Evolutionary conservation across 1,284 basidiomycete genomes (phyloP).

Genomic region (Moesziomyces sp.): DNA sequence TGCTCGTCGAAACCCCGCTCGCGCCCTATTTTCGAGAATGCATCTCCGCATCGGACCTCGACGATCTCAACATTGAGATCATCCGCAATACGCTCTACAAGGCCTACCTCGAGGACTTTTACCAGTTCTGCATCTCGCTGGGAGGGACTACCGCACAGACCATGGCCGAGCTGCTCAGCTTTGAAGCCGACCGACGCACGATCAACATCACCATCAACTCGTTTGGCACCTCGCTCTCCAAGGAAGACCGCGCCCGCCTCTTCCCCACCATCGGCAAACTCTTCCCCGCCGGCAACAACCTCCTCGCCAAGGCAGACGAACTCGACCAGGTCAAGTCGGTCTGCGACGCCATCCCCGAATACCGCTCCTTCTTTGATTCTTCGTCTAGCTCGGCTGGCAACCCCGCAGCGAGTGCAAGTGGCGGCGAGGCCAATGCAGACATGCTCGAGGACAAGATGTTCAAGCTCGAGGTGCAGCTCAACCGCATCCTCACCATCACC

Average conservation of each 20-base stretch:
- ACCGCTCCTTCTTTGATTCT: conserved; percentile 84
- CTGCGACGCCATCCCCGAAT: conserved; percentile 89
- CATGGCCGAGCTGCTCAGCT: conserved; percentile 79
- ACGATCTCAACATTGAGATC: conserved; percentile 99
- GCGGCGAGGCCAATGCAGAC: conserved; percentile 70
- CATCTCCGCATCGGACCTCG: conserved; percentile 92
- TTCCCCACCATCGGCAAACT: conserved; percentile 94
- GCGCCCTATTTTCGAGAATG: conserved; percentile 98
- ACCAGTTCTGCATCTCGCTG: conserved; percentile 81
- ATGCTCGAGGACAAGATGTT: conserved; percentile 94
- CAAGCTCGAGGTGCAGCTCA: conserved; percentile 82
- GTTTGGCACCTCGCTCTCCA: conserved; percentile 91
- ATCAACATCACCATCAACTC: conserved; percentile 99
- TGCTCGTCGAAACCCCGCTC: conserved; percentile 95
- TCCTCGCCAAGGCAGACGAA: conserved; percentile 92
- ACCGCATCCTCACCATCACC: conserved; percentile 64
- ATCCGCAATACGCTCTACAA: conserved; percentile 99
- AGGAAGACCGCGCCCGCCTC: conserved; percentile 93
- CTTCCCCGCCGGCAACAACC: conserved; percentile 95
- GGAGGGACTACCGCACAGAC: conserved; percentile 71
- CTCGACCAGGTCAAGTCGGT: conserved; percentile 90
- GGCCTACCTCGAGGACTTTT: conserved; percentile 97
- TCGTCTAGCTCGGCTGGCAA: conserved; percentile 9
- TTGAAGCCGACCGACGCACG: conserved; percentile 95
- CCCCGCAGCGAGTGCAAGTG: conserved; percentile 1